Evolutionary conservation across 768 basidiomycete species (phyloP).

Genomic region (Lactifluus piperatus): DNA sequence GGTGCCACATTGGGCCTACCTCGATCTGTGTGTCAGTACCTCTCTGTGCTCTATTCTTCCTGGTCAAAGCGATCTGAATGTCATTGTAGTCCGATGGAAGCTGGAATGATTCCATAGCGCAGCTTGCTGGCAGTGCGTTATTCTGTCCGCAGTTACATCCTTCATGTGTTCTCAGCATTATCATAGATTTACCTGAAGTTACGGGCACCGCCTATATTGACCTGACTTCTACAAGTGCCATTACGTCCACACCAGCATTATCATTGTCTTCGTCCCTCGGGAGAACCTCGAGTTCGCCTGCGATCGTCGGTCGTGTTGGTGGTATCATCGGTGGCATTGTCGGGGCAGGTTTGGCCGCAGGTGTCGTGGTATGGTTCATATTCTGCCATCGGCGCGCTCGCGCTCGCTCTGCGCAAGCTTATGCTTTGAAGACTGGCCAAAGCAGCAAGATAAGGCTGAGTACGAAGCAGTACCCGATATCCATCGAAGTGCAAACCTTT

Average conservation of each 20-base stretch:
- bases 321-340: slow-evolving; percentile 53
- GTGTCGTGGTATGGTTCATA: slow-evolving; percentile 33
- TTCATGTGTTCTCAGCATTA: neutral
- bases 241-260: neutral
- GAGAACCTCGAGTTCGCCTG: slow-evolving; percentile 35
- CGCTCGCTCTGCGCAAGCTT: slow-evolving; percentile 21
- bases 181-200: slow-evolving; percentile 3
- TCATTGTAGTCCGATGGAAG: neutral
- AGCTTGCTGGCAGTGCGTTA: neutral
- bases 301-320: slow-evolving; percentile 61
- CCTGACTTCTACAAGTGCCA: neutral
- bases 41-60: neutral
- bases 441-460: neutral
- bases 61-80: neutral
- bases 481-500: neutral
- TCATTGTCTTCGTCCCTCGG: neutral
- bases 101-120: slow-evolving; percentile 1
- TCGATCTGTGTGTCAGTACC: slow-evolving; percentile 32
- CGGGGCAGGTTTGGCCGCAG: slow-evolving; percentile 36
- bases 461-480: neutral
- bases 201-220: neutral
- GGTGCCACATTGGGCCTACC: slow-evolving; percentile 45
- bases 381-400: slow-evolving; percentile 26
- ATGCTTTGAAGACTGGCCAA: slow-evolving; percentile 6
- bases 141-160: too few species aligned